Evolutionary conservation across 805 yeast species (phyloP).

Genomic region (Wickerhamiella sergipiensis): DNA sequence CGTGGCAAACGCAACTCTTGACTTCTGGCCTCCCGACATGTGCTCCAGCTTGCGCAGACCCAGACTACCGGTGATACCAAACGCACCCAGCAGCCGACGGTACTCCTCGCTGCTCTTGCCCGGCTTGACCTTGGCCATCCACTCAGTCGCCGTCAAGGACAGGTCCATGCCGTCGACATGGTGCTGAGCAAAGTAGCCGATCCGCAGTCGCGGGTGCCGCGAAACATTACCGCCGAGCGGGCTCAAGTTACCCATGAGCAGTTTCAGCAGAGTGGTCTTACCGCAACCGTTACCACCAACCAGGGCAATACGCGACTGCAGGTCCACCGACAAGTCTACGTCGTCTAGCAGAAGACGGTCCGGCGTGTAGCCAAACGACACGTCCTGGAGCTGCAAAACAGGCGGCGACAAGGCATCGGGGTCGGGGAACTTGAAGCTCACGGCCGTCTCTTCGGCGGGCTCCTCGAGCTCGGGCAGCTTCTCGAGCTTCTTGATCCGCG

Average conservation of each 20-base stretch:
- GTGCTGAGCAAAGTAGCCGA: slow-evolving; percentile 96
- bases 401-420: slow-evolving; percentile 92
- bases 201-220: slow-evolving; percentile 72
- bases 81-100: slow-evolving; percentile 90
- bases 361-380: slow-evolving; percentile 70
- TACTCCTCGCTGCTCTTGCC: slow-evolving; percentile 95
- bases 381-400: slow-evolving; percentile 73
- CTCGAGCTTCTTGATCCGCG: slow-evolving; percentile 92
- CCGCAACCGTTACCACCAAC: slow-evolving; percentile 99
- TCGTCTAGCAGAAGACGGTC: slow-evolving; percentile 43
- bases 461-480: slow-evolving; percentile 85
- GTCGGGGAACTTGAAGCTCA: slow-evolving; percentile 86
- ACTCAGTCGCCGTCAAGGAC: slow-evolving; percentile 69
- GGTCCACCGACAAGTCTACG: slow-evolving; percentile 80
- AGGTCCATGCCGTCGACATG: slow-evolving; percentile 97
- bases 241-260: slow-evolving; percentile 60
- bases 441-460: slow-evolving; percentile 80
- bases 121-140: slow-evolving; percentile 84
- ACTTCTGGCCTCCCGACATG: slow-evolving; percentile 95
- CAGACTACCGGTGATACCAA: slow-evolving; percentile 90
- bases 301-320: slow-evolving; percentile 89
- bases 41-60: slow-evolving; percentile 83
- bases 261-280: slow-evolving; percentile 85
- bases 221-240: slow-evolving; percentile 73
- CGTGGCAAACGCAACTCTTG: slow-evolving; percentile 96